Conservation (phyloP, 371 early-diverging fungal species). For the Paraphysoderma sedebokerense region DNA sequence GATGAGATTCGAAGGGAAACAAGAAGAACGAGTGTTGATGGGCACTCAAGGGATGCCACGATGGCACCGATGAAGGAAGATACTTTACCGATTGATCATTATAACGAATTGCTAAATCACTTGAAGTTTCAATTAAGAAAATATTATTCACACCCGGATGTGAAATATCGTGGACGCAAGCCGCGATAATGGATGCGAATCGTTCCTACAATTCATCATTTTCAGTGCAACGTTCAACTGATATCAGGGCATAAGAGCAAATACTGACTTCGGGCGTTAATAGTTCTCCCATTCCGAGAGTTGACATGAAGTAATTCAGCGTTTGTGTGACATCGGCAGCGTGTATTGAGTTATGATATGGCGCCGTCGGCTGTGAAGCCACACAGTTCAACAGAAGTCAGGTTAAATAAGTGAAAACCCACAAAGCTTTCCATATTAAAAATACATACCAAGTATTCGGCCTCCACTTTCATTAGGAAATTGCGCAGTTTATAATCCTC, state of each 20-base stretch:
- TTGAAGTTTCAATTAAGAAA: conserved; percentile 17
- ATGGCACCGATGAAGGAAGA: too few species aligned
- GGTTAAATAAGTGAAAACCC: too few species aligned
- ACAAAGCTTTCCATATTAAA: too few species aligned
- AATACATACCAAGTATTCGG: conserved; percentile 3
- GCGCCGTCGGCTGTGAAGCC: conserved; percentile 14
- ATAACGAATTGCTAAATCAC: conserved; percentile 23
- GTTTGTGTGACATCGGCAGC: conserved; percentile 26
- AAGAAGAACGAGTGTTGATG: too few species aligned
- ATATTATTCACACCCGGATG: conserved; percentile 35
- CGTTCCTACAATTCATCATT: too few species aligned
- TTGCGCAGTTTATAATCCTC: background rate
- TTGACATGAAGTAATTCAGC: conserved; percentile 16
- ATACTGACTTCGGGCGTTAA: conserved; percentile 12
- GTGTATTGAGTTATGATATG: conserved; percentile 32
- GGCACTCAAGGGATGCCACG: too few species aligned
- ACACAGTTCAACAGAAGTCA: too few species aligned
- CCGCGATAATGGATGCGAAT: conserved; percentile 20
- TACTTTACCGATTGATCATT: conserved; percentile 32
- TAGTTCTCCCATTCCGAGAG: conserved; percentile 6
- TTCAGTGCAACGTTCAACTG: too few species aligned
- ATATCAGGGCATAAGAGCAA: too few species aligned
- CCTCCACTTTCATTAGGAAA: background rate
- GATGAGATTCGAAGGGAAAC: too few species aligned
- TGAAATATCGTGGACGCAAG: conserved; percentile 26